Base-by-base conservation (phyloP, 768 basidiomycete genomes). In the Crucibulum laeve region DNA sequence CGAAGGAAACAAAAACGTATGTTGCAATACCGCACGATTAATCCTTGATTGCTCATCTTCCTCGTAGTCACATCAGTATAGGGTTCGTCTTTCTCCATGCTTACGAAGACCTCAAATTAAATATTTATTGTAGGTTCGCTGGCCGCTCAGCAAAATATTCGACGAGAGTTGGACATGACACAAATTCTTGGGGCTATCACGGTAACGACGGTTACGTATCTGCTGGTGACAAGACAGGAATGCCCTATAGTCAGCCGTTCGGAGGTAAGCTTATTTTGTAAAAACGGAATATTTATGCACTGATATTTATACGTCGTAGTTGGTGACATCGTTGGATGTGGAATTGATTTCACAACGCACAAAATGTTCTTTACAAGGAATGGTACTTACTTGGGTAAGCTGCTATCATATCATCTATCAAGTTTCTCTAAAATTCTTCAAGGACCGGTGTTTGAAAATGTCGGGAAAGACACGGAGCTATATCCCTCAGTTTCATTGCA, bases 361-460 rank as follows among this genome's bases (percentile, higher is more conserved):
- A 73, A 76, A 43, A 83, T 82, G 0, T 96, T 97, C 64, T 96
- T 85, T 60, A 96, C 93, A 23, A 92, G 87, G 68, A 95, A 95
- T 46, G 89, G 91, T 10, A 61, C 69, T 13, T 71, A 82, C 49
- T 70, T 91, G 35, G 83, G 88, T 86, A 57, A 38, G 45, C 41
- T 30, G 18, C 23, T 25, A 25, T 10, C 7, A n/a, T 50, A 32
- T 40, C 34, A 33, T 40, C 33, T 40, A 6, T 14, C 21, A 35
- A 26, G 25, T 44, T 28, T 41, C 28, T 21, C 28, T 18, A 19
- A 25, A 10, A 25, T 14, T 19, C 40, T 46, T 47, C 21, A 33
- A 87, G 89, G 82, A 21, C 63, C 71, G 43, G 82, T 82, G 5
- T 91, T 90, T 55, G 80, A 89, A 33, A 78, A 80, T 52, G 71